Conservation (phyloP, 1,139 yeast species). For the Nakaseomyces sp. region DNA sequence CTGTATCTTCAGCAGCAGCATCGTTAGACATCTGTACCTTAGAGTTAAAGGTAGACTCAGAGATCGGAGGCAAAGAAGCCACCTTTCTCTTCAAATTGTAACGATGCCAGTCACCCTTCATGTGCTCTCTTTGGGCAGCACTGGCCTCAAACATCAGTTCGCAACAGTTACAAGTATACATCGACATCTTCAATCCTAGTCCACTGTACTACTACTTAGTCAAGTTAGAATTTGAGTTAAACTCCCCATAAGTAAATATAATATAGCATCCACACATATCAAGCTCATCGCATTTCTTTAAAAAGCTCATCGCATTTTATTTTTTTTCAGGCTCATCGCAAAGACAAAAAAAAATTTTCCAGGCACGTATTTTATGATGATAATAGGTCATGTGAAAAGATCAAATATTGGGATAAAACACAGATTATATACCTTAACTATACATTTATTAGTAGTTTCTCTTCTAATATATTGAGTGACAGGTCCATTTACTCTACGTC, state of each 20-base stretch:
- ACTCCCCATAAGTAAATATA: background rate
- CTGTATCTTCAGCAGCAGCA: slow-evolving; percentile 37
- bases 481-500: background rate
- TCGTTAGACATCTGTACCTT: slow-evolving; percentile 49
- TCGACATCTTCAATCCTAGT: slow-evolving; percentile 9
- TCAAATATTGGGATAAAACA: no score
- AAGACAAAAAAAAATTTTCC: background rate
- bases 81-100: slow-evolving; percentile 90
- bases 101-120: slow-evolving; percentile 88
- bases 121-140: slow-evolving; percentile 77
- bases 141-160: slow-evolving; percentile 68
- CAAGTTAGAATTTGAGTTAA: background rate
- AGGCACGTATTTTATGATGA: background rate
- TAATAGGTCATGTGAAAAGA: background rate
- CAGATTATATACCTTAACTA: no score
- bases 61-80: slow-evolving; percentile 74
- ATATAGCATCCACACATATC: no score
- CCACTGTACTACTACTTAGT: background rate
- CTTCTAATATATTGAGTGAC: no score
- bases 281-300: no score
- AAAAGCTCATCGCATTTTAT: no score
- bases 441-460: no score
- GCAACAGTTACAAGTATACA: slow-evolving; percentile 83
- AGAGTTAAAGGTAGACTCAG: slow-evolving; percentile 68
- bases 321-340: slow-evolving; percentile 5